Evolutionary conservation across 352 stramenopile species (phyloP).

Genomic region (Globisporangium irregulare): DNA sequence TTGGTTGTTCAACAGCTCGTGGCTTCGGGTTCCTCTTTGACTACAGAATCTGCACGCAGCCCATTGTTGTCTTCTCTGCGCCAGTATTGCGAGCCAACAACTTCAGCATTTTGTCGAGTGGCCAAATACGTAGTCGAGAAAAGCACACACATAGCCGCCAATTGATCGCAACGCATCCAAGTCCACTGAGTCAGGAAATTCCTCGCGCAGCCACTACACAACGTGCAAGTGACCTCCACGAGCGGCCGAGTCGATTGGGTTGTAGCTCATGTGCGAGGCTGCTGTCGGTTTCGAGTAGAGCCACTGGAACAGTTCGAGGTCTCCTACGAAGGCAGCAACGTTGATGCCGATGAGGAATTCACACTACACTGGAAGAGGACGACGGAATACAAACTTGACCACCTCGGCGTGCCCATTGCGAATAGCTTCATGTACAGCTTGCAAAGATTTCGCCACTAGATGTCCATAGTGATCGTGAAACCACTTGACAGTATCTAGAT

Average conservation of each 20-base stretch:
- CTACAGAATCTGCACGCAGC: too few relatives aligned
- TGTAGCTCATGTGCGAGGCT: too few relatives aligned
- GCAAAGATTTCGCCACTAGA: background rate
- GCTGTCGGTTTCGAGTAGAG: background rate
- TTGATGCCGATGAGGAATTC: too few relatives aligned
- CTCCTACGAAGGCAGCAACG: too few relatives aligned
- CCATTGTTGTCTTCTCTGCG: too few relatives aligned
- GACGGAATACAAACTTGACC: background rate
- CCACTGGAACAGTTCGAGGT: conserved; percentile 1
- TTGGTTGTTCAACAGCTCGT: too few relatives aligned
- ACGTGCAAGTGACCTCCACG: background rate
- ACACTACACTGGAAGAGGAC: background rate
- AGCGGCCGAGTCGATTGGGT: background rate
- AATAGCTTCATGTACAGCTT: background rate
- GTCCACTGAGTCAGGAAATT: background rate
- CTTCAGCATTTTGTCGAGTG: too few relatives aligned
- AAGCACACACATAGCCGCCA: too few relatives aligned
- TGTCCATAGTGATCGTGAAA: conserved; percentile 1
- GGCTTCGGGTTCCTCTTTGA: too few relatives aligned
- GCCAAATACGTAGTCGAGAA: too few relatives aligned
- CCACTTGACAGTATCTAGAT: background rate
- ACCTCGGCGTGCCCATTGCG: background rate
- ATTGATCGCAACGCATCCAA: too few relatives aligned
- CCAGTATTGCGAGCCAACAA: too few relatives aligned
- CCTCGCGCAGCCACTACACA: background rate